Evolutionary conservation across 2,329 filamentous ascomycete genomes (phyloP), one percentile per base, ranked within the genome.

Genomic region (Alternaria arbusti): DNA sequence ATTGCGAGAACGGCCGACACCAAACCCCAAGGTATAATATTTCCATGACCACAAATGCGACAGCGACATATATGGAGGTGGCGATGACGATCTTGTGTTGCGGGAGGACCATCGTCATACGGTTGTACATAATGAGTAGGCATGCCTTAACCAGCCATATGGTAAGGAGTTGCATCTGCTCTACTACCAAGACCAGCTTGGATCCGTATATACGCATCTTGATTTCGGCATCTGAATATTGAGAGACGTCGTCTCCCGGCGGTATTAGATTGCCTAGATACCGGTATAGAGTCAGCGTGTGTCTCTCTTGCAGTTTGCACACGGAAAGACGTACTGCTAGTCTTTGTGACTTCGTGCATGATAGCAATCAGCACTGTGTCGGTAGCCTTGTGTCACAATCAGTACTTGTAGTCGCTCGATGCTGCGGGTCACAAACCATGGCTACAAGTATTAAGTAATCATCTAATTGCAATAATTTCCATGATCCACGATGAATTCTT

Each of bases 131-230:
- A 43, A 86, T 78, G 67, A 87, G 74, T 73, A 88, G 81, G 69
- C 85, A 86, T 23, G 82, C 77, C 66, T 88, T 88, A 66, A 86
- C 79, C 15, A 82, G 73, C 85, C 86, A 88, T 5, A 84, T 81
- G 1, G 82, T 83, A 1, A 82, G 75, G 44, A 86, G 78, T 66
- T 85, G 86, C 69, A 84, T 85, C 61, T 87, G 81, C 66, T 88
- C 86, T 13, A 85, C 82, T 0, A 84, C 83, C 57, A 88, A 77
- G 1, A 86, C 84, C 70, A 86, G 82, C 67, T 86, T 86, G 69
- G 85, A 86, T n/a, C 86, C 86, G 52, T 80, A 83, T 5, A 85
- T 76, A 13, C 85, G 83, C 26, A 71, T 66, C 1, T 74, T 55
- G n/a, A 82, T 79, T 8, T 83, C 81, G 3, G 80, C 66, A 0